Conservation (phyloP, 306 rosid species). For the Rubus idaeus region DNA sequence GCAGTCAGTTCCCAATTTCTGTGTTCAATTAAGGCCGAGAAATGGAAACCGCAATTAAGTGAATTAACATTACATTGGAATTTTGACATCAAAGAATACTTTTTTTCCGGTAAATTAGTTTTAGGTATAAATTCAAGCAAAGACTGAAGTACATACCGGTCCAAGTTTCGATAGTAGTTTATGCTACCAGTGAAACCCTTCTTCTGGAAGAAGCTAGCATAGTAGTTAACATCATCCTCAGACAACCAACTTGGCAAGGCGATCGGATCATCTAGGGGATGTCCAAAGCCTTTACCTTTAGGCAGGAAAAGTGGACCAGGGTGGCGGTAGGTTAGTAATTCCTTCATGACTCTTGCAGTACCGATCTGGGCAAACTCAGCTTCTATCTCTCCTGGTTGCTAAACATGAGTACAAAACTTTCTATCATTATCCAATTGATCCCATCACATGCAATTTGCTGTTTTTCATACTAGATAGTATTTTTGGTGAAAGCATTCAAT, state of each 20-base stretch:
- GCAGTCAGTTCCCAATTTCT: conserved; percentile 87
- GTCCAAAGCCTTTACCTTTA: conserved; percentile 52
- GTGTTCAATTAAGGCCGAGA: conserved; percentile 10
- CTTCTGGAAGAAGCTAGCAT: conserved; percentile 48
- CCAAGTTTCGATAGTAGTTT: conserved; percentile 69
- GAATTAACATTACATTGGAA: neutral
- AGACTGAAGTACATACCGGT: conserved; percentile 44
- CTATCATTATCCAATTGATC: neutral
- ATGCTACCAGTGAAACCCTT: conserved; percentile 69
- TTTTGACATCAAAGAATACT: neutral
- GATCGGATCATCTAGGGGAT: conserved; percentile 44
- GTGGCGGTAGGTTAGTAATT: conserved; percentile 49
- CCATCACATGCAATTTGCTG: neutral
- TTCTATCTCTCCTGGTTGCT: conserved; percentile 81
- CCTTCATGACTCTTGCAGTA: conserved; percentile 56
- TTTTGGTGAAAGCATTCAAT: neutral
- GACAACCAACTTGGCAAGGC: conserved; percentile 66
- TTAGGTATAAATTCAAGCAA: neutral
- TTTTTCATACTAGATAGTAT: neutral
- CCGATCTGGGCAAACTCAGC: conserved; percentile 68
- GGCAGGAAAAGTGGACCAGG: conserved; percentile 65
- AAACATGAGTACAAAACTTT: neutral
- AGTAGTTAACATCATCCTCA: conserved; percentile 62
- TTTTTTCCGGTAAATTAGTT: neutral
- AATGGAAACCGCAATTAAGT: neutral